Evolutionary conservation across 305 asterid species (phyloP).

Genomic region (Fraxinus sp.): DNA sequence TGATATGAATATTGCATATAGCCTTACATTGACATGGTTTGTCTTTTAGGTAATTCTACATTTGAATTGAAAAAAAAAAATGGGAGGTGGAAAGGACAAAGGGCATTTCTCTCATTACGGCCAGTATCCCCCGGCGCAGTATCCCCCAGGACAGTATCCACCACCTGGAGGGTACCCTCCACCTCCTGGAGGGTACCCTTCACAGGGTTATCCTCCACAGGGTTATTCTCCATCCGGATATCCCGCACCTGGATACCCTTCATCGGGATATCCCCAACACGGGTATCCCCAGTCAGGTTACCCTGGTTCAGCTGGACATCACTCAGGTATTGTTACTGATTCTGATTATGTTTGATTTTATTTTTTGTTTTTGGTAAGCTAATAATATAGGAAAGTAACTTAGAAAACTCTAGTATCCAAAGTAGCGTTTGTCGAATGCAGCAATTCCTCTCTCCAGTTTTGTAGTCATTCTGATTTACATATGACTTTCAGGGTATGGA

Average conservation of each 20-base stretch:
- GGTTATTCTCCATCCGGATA: constrained; percentile 51
- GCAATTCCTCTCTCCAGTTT: background rate
- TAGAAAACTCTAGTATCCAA: background rate
- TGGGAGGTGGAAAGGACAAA: constrained; percentile 80
- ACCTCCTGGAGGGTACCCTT: constrained; percentile 41
- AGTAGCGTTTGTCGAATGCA: background rate
- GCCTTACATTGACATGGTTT: background rate
- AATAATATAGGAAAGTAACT: background rate
- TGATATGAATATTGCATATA: background rate
- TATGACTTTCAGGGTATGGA: constrained; percentile 35
- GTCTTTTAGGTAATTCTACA: constrained; percentile 24
- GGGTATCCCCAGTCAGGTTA: constrained; percentile 53
- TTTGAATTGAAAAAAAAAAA: constrained; percentile 29
- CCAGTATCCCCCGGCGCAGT: constrained; percentile 21
- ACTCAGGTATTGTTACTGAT: constrained; percentile 29
- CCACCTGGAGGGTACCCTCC: constrained; percentile 58
- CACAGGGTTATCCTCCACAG: constrained; percentile 44
- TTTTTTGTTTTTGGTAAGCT: background rate
- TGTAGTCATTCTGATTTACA: background rate
- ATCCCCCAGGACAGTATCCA: constrained; percentile 40
- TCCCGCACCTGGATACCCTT: constrained; percentile 49
- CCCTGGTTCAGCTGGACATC: constrained; percentile 39
- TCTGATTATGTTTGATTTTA: background rate
- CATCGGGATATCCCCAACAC: constrained; percentile 44
- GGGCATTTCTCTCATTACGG: constrained; percentile 35